phyloP scores from a whole-genome alignment of 371 early-diverging fungal species.

The Amoeboaphelidium occidentale region DNA sequence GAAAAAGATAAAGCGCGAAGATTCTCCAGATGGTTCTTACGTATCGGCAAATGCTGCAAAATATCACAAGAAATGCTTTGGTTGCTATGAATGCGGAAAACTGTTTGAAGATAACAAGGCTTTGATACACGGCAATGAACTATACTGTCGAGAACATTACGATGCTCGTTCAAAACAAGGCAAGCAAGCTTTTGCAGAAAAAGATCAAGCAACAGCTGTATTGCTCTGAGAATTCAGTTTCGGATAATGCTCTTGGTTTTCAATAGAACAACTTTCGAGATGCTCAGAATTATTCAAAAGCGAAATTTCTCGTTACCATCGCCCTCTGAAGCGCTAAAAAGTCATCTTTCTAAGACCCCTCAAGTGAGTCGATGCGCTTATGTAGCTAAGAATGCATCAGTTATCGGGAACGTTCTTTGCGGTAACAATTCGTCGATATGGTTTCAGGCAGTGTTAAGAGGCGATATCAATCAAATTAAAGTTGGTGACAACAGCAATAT shows the following conservation, averaged over 20 bases:
- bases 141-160: background rate
- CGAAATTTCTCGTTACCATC: too few species aligned
- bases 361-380: background rate
- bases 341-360: too few species aligned
- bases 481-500: background rate
- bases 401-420: background rate
- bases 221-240: too few species aligned
- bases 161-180: too few species aligned
- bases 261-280: too few species aligned
- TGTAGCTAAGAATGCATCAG: background rate
- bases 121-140: background rate
- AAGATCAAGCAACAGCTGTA: too few species aligned
- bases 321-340: too few species aligned
- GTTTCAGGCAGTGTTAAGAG: background rate
- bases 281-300: too few species aligned
- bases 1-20: background rate
- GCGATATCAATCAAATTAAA: background rate
- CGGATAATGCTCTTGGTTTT: too few species aligned
- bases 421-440: background rate
- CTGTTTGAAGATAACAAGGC: background rate
- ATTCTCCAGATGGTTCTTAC: background rate
- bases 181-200: too few species aligned
- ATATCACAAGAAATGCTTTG: background rate
- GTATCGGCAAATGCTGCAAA: background rate
- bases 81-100: background rate